Base-by-base conservation (phyloP, 768 basidiomycete species). In the Suillus sp. region DNA sequence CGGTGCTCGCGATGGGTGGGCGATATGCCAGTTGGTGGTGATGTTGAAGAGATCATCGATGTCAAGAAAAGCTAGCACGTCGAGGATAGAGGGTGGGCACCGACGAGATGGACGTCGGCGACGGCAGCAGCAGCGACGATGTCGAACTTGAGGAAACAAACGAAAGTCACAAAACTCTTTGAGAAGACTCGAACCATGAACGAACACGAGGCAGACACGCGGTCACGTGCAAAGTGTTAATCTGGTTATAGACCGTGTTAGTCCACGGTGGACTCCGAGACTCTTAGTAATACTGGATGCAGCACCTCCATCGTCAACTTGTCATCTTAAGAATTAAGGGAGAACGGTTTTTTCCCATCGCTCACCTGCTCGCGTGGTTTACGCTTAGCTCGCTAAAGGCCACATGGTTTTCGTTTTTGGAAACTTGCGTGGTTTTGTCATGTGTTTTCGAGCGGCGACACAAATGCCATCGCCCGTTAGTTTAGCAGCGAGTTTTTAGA, bases 191-290 rank as follows among this genome's bases (percentile, higher is more conserved):
- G 34, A 58, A 59, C 62, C 61, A 72, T 68, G 75, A 75, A 75
- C 74, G 40, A 66, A 75, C 74, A 75, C 74, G 74, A 75, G 74
- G 74, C 75, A 66, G 60, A 69, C 61, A 70, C 74, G 74, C 70
- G 75, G 56, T 75, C 74, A 75, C 74, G 74, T 75, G 74, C 25
- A 38, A 61, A 70, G 47, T 71, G 68, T 67, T 69, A 68, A 74
- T 69, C 63, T 61, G 30, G 40, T 35, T 25, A 4, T 20, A 48
- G 61, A 62, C 53, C 55, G 59, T 38, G 64, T 63, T 43, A 37
- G 61, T 65, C 59, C 61, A 53, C 48, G 11, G 7, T 60, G 53
- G 59, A 55, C 42, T 27, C 5, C 4, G 7, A 34, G 32, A 34
- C 32, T 34, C 32, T 34, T 34, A 1, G 4, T 60, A 9, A 27